These are phyloP conservation scores for Elsinoe ampelina DNA, from an alignment of 2,329 filamentous ascomycete genomes.

Conservation along the genomic window DNA sequence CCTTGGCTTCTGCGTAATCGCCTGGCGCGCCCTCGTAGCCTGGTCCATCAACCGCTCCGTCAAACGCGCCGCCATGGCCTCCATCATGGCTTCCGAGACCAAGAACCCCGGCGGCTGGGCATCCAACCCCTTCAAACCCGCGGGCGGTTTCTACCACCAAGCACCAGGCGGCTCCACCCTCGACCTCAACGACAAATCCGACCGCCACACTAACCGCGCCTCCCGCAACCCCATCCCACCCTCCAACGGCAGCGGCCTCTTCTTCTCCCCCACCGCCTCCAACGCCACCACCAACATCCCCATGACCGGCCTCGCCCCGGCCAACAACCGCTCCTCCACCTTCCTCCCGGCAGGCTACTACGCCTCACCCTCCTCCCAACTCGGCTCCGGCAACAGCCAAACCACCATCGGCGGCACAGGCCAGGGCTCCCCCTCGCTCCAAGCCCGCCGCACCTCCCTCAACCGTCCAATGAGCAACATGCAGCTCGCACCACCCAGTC, in stretches of 20 bases:
- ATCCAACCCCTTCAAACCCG: constrained; percentile 41
- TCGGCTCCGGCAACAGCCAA: constrained; percentile 33
- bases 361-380: constrained; percentile 52
- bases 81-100: constrained; percentile 52
- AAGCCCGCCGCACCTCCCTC: constrained; percentile 21
- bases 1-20: constrained; percentile 68
- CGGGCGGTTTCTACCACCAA: constrained; percentile 56
- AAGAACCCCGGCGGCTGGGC: constrained; percentile 37
- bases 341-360: constrained; percentile 92
- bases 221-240: background rate
- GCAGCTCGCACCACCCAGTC: constrained; percentile 14
- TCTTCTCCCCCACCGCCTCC: constrained; percentile 88
- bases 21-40: constrained; percentile 80
- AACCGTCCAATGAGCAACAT: constrained; percentile 16
- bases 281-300: constrained; percentile 24
- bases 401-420: constrained; percentile 34
- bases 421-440: constrained; percentile 25
- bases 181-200: constrained; percentile 19
- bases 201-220: constrained; percentile 7
- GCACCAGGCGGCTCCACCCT: constrained; percentile 42
- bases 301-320: constrained; percentile 15
- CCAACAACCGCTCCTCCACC: constrained; percentile 57
- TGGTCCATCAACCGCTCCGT: constrained; percentile 90
- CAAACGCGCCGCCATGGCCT: constrained; percentile 69
- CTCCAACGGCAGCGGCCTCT: constrained; percentile 51